Evolutionary conservation across 1,139 yeast species (phyloP).

Genomic region (Diutina pseudorugosa): DNA sequence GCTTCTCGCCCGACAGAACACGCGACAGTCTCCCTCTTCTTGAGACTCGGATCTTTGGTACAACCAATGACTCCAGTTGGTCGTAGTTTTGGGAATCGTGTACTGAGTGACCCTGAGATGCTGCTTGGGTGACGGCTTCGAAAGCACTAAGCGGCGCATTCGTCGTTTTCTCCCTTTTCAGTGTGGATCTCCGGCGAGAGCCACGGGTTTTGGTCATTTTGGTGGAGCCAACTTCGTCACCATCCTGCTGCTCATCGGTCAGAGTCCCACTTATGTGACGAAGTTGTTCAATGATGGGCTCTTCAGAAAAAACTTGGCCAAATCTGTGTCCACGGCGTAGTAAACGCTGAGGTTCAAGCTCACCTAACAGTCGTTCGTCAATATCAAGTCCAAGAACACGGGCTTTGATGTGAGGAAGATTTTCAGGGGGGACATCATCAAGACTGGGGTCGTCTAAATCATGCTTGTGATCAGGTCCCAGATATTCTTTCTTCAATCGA

Average conservation of each 20-base stretch:
- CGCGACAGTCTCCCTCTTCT: not conserved
- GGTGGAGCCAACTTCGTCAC: not conserved
- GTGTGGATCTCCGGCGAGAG: not conserved
- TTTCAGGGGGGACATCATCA: not conserved
- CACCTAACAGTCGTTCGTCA: not conserved
- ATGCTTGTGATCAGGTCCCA: not conserved
- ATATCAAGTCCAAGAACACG: not conserved
- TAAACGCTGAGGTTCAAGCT: slow-evolving; percentile 1
- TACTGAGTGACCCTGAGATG: not conserved
- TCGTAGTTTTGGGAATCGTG: not conserved
- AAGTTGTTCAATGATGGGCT: not conserved
- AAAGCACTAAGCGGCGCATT: not conserved
- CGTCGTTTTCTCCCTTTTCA: not conserved
- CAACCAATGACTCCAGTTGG: not conserved
- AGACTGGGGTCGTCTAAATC: slow-evolving; percentile 3
- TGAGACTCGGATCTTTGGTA: not conserved
- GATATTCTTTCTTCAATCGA: not conserved
- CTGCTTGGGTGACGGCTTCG: not conserved
- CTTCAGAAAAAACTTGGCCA: not conserved
- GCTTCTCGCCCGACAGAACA: not conserved
- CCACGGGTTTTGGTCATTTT: not conserved
- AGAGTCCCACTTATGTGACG: not conserved
- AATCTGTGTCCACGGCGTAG: not conserved
- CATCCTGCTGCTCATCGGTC: not conserved
- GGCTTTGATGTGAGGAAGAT: not conserved